Base-by-base conservation (phyloP, 192 early-diverging fungal genomes). In the Backusella psychrophila region DNA sequence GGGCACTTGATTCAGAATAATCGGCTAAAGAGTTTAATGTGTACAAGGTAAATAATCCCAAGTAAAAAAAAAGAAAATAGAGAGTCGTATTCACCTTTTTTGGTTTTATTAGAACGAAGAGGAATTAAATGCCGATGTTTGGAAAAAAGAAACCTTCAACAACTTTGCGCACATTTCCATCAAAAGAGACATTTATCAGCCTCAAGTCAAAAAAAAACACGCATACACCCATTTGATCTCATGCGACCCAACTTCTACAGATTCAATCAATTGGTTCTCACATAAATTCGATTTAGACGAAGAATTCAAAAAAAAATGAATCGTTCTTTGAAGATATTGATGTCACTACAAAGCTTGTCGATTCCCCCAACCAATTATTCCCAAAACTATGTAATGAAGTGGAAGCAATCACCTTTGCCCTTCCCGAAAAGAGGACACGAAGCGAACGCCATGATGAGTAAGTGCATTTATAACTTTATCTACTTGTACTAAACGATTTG, bases 281-380 rank as follows among this genome's bases (percentile, higher is more conserved):
- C 11, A 72, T 19, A 74, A 75, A 15, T 80, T 80, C 21, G 74
- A 44, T 11, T 15, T 80, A 1, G 69, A 76, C 17, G 4, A 68
- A 0, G 29, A 26, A 19, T 44, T 71, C 8, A 17, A 17, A 9
- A 21, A 15, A 39, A 39, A 71, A n/a, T n/a, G n/a, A n/a, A n/a
- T n/a, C n/a, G n/a, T n/a, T n/a, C 1, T 44, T 44, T 36, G 31
- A 65, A 0, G 63, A 72, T 6, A 29, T 71, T 8, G 46, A 69
- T 11, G 38, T 80, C 26, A 21, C 46, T 0, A 68, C 39, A 5
- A 36, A 71, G 29, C 15, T 41, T 0, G 9, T 73, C 0, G 36
- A 69, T 11, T 39, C 39, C 1, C 4, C 66, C 19, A 34, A 44
- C 1, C 1, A 21, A 1, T 12, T 76, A 1, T 72, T 66, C 29